Conservation (phyloP, 257 asterid genomes). For the Nicotiana paniculata region DNA sequence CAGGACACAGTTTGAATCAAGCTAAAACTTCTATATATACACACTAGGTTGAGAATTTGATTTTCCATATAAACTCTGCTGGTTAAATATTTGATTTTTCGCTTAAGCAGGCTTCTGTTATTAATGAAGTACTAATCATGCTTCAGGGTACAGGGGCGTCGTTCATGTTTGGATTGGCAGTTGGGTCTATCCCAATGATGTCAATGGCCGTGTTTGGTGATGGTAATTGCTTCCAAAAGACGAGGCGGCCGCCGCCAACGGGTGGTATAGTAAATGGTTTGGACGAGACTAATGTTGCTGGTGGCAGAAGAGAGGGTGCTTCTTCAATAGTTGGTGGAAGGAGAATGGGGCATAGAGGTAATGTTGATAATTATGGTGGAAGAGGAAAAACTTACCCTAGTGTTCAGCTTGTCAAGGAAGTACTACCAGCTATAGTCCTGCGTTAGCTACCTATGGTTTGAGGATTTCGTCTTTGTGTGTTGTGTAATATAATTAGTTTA, state of each 20-base stretch:
- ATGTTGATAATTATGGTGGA: neutral
- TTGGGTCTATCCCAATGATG: slow-evolving; percentile 9
- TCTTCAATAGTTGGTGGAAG: neutral
- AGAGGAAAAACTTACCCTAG: neutral
- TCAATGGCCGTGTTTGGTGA: slow-evolving; percentile 3
- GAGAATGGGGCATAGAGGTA: neutral
- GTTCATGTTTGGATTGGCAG: slow-evolving; percentile 5
- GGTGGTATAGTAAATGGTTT: neutral
- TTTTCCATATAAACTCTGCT: neutral
- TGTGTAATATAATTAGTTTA: neutral
- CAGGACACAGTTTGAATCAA: neutral
- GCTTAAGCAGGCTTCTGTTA: neutral
- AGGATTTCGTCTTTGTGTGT: neutral
- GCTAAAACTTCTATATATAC: neutral
- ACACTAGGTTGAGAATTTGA: neutral
- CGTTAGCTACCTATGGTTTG: neutral
- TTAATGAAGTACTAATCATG: neutral
- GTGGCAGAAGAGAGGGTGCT: neutral
- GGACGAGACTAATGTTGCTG: neutral
- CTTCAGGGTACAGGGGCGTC: slow-evolving; percentile 6
- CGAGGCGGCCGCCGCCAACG: neutral
- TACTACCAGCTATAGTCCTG: neutral
- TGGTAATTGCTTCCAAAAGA: neutral
- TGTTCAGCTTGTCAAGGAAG: slow-evolving; percentile 3
- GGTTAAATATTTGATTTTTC: neutral